Base-by-base conservation (phyloP, 2,329 filamentous ascomycete genomes). In the Chaetomium sp. region DNA sequence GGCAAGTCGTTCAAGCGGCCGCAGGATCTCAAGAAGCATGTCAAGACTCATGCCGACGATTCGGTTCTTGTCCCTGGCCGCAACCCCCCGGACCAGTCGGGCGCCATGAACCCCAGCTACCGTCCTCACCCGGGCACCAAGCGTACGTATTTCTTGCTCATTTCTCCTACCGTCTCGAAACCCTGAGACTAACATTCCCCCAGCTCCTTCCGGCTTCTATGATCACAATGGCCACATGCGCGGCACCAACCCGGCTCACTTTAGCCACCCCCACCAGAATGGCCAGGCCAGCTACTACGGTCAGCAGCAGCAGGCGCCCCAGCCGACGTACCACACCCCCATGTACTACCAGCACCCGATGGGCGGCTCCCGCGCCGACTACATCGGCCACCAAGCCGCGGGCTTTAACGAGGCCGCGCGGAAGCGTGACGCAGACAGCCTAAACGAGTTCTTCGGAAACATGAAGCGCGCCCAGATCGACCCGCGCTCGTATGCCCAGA, bases 1-100 rank as follows among this genome's bases (percentile, higher is more conserved):
- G 92, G 92, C 76, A 99, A 99, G 83, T 93, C 93, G 1, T 99
- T 99, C 85, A 99, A 99, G 87, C 91, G 95, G 38, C 95, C 95
- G 2, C 95, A 99, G 81, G 95, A 99, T 82, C 79, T 99, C 73
- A 98, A 99, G 87, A 99, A 99, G 83, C 95, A 99, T 77, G 93
- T 98, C 79, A 99, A 98, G 88, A 98, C 94, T 4, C 94, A 98
- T 76, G 94, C 94, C 72, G 94, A 98, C 75, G 94, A 97, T 79
- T 96, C 93, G 50, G 92, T 96, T 49, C 82, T 88, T 50, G 80
- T 85, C 53, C 51, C 51, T 29, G 69, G 70, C 21, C 80, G 84
- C 54, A 78, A 81, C 16, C 79, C 79, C 31, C 81, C 81, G 70
- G 85, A 87, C 66, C 80, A 78, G 63, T 81, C 83, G 66, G 78